phyloP scores from a whole-genome alignment of 129 eudicot genomes.

The Centrapalus pauciflorus region DNA sequence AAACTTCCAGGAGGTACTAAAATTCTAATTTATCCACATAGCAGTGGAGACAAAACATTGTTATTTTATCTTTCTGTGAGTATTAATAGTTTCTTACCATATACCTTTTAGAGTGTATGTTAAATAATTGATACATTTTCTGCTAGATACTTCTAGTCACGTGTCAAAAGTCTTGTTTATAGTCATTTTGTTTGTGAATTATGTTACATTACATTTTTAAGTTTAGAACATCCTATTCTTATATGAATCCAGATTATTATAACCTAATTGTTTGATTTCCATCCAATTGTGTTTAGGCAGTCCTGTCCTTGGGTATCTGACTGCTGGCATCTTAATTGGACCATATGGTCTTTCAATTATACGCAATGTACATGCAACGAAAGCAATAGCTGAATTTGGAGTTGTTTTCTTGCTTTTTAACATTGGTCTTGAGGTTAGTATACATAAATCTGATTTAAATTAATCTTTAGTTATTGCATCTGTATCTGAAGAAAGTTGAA shows the following conservation, averaged over 20 bases:
- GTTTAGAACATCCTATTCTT: conserved; percentile 5
- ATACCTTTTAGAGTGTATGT: conserved; percentile 10
- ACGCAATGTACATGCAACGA: conserved; percentile 92
- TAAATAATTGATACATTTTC: conserved; percentile 3
- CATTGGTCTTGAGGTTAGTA: conserved; percentile 94
- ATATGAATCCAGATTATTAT: conserved; percentile 14
- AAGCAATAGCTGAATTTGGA: conserved; percentile 99
- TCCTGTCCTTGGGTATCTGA: conserved; percentile 99
- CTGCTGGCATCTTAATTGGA: conserved; percentile 98
- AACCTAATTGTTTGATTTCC: conserved; percentile 26
- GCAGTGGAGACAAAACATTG: conserved; percentile 1
- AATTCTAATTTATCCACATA: conserved; percentile 14
- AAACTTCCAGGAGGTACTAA: conserved; percentile 93
- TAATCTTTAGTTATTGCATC: conserved; percentile 13
- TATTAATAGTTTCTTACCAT: neutral
- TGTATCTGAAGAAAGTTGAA: conserved; percentile 12
- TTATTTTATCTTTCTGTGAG: conserved; percentile 13
- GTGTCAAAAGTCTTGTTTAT: conserved; percentile 9
- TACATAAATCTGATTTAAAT: conserved; percentile 13
- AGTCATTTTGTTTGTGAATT: conserved; percentile 2
- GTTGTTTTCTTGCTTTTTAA: conserved; percentile 97
- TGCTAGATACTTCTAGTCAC: conserved; percentile 1
- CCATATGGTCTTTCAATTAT: conserved; percentile 98
- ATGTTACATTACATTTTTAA: neutral
- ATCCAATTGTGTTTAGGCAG: conserved; percentile 59